phyloP scores from a whole-genome alignment of 805 yeast genomes.

The Yarrowia deformans region DNA sequence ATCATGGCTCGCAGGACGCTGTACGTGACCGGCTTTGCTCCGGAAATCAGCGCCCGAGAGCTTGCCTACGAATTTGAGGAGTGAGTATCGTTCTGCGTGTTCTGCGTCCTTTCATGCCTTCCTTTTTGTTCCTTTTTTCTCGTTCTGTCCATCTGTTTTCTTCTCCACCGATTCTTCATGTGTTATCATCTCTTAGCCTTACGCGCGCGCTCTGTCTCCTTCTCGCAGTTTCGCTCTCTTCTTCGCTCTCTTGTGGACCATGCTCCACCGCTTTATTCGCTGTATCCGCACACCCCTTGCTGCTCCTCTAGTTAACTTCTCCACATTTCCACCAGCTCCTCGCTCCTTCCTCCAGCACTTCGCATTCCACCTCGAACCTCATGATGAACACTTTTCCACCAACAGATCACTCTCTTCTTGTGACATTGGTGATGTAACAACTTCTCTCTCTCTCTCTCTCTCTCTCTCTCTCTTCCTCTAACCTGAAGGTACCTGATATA shows the following conservation, averaged over 20 bases:
- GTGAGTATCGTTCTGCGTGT: constrained; percentile 42
- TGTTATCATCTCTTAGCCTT: not conserved
- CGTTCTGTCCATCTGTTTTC: not conserved
- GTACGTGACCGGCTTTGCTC: constrained; percentile 45
- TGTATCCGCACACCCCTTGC: not conserved
- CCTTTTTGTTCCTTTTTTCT: not conserved
- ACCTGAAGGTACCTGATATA: not conserved
- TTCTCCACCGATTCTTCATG: not conserved
- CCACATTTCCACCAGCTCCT: not conserved
- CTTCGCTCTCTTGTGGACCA: not conserved
- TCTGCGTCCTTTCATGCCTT: not conserved
- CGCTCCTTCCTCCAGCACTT: not conserved
- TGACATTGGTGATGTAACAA: not conserved
- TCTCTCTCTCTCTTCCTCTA: not conserved
- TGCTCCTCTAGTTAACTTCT: not conserved
- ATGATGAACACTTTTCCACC: not conserved
- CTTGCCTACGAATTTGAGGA: constrained; percentile 49
- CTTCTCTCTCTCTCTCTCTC: not conserved
- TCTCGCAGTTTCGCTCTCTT: not conserved
- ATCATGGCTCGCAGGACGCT: constrained; percentile 44
- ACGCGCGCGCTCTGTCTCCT: no score
- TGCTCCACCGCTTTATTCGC: not conserved
- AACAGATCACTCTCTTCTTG: not conserved
- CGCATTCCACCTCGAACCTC: not conserved
- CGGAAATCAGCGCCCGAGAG: constrained; percentile 48